phyloP scores from a whole-genome alignment of 805 yeast genomes.

The Tetrapisispora nanseiensis region DNA sequence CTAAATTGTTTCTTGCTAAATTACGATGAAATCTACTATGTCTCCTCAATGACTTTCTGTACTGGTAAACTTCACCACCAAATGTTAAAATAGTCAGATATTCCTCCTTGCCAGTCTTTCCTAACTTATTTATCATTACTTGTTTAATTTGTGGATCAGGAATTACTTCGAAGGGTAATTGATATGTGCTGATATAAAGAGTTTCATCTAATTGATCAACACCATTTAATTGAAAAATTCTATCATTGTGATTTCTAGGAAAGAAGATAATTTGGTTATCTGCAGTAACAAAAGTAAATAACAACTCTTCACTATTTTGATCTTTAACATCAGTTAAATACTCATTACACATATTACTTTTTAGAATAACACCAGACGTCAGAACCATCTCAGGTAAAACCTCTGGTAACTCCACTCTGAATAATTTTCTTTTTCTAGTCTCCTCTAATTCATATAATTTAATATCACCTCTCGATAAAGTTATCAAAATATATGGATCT shows the following conservation, averaged over 20 bases:
- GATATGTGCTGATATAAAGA: constrained; percentile 32
- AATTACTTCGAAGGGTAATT: constrained; percentile 30
- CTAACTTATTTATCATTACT: constrained; percentile 52
- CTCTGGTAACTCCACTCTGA: constrained; percentile 31
- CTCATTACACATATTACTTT: constrained; percentile 38
- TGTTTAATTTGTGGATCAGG: constrained; percentile 74
- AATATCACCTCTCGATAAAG: constrained; percentile 63
- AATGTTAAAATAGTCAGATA: constrained; percentile 61
- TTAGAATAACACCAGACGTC: constrained; percentile 58
- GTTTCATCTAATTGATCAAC: constrained; percentile 31
- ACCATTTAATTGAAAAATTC: constrained; percentile 31
- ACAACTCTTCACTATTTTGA: constrained; percentile 27
- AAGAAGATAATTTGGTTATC: constrained; percentile 65
- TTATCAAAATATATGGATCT: constrained; percentile 55
- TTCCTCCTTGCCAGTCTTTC: constrained; percentile 52
- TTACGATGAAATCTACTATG: constrained; percentile 18
- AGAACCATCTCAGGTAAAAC: constrained; percentile 40
- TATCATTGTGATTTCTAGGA: constrained; percentile 39
- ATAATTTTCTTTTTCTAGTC: constrained; percentile 28
- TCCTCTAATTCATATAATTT: constrained; percentile 41
- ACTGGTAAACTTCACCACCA: constrained; percentile 71
- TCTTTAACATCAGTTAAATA: constrained; percentile 23
- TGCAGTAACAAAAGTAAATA: constrained; percentile 62
- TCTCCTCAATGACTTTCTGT: constrained; percentile 37
- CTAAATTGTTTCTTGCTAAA: constrained; percentile 27